Conservation (phyloP, 805 yeast genomes). For the Hanseniaspora guilliermondii region DNA sequence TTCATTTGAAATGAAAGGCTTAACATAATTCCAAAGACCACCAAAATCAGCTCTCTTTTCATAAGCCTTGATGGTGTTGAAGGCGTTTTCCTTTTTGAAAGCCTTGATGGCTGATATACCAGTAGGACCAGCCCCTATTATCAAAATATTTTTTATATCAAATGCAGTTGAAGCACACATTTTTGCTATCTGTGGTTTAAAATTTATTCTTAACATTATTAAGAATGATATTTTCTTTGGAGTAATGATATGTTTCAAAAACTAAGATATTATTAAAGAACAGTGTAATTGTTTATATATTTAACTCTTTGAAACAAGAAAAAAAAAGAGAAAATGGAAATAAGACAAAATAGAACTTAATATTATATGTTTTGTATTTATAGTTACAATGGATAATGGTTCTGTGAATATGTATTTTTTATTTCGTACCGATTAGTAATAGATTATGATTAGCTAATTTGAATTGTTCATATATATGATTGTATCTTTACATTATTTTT, state of each 20-base stretch:
- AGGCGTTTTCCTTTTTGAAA: constrained; percentile 36
- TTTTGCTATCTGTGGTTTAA: not conserved
- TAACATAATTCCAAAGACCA: constrained; percentile 61
- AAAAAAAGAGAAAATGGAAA: not conserved
- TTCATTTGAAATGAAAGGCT: constrained; percentile 19
- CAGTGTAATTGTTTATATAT: too few species aligned
- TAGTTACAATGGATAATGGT: not conserved
- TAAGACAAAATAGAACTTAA: not conserved
- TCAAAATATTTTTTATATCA: constrained; percentile 34
- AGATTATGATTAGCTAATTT: not conserved
- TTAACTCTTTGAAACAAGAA: not conserved
- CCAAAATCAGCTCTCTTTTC: constrained; percentile 48
- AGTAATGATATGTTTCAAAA: too few species aligned
- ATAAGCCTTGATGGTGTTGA: constrained; percentile 39
- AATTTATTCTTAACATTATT: not conserved
- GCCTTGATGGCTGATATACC: constrained; percentile 56
- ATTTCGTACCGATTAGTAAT: not conserved
- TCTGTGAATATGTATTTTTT: not conserved
- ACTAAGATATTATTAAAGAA: too few species aligned
- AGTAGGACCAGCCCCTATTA: constrained; percentile 63
- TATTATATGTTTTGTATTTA: not conserved
- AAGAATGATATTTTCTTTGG: too few species aligned
- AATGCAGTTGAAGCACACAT: not conserved
- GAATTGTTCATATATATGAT: not conserved
- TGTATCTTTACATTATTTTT: not conserved